Evolutionary conservation across 2,329 filamentous ascomycete genomes (phyloP).

Genomic region (Epichloe amarillans): DNA sequence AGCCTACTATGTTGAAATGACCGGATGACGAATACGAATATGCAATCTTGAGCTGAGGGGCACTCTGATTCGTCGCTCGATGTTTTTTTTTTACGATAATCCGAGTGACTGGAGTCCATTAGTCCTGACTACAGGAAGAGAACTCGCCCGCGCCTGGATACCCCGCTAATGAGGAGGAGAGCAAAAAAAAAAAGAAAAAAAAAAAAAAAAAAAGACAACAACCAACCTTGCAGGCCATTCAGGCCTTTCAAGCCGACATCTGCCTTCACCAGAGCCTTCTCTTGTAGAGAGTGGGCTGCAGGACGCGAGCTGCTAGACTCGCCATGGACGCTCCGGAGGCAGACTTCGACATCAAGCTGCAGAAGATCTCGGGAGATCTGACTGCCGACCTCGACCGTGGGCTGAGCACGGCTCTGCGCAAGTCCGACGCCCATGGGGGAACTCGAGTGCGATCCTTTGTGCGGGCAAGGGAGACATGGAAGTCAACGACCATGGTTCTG

Average conservation of each 20-base stretch:
- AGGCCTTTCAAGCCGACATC: neutral
- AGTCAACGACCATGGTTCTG: slow-evolving; percentile 42
- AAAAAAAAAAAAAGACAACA: neutral
- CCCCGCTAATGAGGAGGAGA: neutral
- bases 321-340: slow-evolving; percentile 47
- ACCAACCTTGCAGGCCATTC: neutral
- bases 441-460: slow-evolving; percentile 34
- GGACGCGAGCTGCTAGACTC: neutral
- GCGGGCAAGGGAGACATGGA: slow-evolving; percentile 33
- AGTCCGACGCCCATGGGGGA: slow-evolving; percentile 31
- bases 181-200: neutral
- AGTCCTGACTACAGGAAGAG: neutral
- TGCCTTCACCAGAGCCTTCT: neutral
- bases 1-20: too few relatives aligned
- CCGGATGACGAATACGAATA: too few relatives aligned
- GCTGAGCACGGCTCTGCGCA: slow-evolving; percentile 38
- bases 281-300: neutral
- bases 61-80: neutral
- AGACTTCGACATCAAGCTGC: slow-evolving; percentile 48
- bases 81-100: neutral
- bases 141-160: neutral
- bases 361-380: slow-evolving; percentile 45
- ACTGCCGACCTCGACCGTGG: slow-evolving; percentile 43
- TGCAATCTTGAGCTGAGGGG: too few relatives aligned
- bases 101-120: neutral